phyloP scores from a whole-genome alignment of 345 rosid genomes.

The Eucalyptus erythrocorys region DNA sequence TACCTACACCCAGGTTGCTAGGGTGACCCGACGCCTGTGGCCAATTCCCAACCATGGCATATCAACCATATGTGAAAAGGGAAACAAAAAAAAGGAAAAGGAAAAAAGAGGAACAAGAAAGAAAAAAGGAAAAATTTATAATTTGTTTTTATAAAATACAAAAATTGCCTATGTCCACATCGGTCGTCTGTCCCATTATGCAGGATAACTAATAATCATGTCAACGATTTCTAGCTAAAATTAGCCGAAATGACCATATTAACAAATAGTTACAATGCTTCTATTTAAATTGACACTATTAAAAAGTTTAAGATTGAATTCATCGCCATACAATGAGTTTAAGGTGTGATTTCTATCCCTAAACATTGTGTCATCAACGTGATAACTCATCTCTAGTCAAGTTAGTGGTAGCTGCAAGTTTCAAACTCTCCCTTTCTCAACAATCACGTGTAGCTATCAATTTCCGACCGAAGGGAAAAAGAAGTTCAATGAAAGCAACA shows the following conservation, averaged over 20 bases:
- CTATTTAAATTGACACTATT: background rate
- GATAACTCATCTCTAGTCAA: background rate
- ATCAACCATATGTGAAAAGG: background rate
- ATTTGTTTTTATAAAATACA: background rate
- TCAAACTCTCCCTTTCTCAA: background rate
- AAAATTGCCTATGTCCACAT: background rate
- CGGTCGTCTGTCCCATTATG: accelerated
- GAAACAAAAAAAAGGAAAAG: too few relatives aligned
- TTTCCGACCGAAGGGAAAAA: background rate
- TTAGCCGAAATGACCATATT: accelerated
- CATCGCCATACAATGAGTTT: background rate
- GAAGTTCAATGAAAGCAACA: background rate
- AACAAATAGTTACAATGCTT: background rate
- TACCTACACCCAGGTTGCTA: accelerated
- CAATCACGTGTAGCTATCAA: background rate
- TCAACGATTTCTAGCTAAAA: accelerated
- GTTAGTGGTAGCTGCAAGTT: background rate
- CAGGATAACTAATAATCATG: background rate
- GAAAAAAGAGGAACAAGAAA: background rate
- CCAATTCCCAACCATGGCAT: too few relatives aligned
- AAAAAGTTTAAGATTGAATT: background rate
- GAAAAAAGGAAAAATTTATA: background rate
- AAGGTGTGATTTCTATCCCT: background rate
- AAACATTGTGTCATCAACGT: background rate
- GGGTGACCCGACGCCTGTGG: background rate